These are phyloP conservation scores for Nitzschia sp. DNA, from an alignment of 108 stramenopile genomes.

Conservation along the genomic window DNA sequence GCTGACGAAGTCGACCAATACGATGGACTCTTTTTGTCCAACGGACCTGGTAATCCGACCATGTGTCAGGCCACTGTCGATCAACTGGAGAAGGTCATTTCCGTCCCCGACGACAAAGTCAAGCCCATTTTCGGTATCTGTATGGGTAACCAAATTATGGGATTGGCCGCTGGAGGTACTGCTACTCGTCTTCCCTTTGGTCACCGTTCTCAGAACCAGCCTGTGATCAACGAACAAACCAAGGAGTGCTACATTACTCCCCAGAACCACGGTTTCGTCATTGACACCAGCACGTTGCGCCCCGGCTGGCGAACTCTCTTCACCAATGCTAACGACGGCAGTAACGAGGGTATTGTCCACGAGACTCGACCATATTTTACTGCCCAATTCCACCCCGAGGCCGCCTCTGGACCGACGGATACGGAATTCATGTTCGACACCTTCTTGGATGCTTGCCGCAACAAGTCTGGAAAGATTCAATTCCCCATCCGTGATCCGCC, in stretches of 20 bases:
- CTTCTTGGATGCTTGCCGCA: constrained; percentile 83
- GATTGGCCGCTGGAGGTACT: constrained; percentile 91
- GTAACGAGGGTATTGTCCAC: constrained; percentile 98
- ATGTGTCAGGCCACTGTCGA: constrained; percentile 87
- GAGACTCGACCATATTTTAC: constrained; percentile 95
- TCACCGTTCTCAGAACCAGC: constrained; percentile 98
- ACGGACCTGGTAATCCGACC: constrained; percentile 98
- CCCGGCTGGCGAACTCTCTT: constrained; percentile 92
- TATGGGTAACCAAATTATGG: constrained; percentile 97
- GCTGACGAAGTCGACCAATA: constrained; percentile 82
- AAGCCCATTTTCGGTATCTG: constrained; percentile 99
- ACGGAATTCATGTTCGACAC: constrained; percentile 99
- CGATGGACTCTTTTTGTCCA: constrained; percentile 96
- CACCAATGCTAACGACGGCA: constrained; percentile 96
- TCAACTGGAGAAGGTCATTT: constrained; percentile 74
- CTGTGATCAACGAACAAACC: constrained; percentile 93
- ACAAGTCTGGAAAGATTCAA: constrained; percentile 61
- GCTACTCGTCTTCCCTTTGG: constrained; percentile 95
- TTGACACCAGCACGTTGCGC: constrained; percentile 84
- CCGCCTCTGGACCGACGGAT: constrained; percentile 94
- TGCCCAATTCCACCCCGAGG: constrained; percentile 99
- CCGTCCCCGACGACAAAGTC: constrained; percentile 73
- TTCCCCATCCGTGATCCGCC: constrained; percentile 75
- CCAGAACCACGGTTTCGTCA: constrained; percentile 97
- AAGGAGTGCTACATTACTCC: constrained; percentile 98